These are phyloP conservation scores for Monotropa hypopitys DNA, from an alignment of 179 eudicot genomes.

Conservation along the genomic window DNA sequence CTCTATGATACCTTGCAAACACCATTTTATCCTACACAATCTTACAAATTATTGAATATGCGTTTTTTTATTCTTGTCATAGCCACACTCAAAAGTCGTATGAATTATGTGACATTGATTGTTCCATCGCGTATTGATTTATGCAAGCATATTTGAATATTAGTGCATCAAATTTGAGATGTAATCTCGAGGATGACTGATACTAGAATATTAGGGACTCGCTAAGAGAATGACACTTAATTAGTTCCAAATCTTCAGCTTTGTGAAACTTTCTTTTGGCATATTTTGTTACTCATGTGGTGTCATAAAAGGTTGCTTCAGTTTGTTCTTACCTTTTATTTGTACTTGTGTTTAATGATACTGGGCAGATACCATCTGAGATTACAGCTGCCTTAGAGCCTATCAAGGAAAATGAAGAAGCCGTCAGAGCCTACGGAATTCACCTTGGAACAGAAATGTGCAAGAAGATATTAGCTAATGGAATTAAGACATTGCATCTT, in stretches of 20 bases:
- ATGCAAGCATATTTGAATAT: neutral
- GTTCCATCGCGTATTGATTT: neutral
- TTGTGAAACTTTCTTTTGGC: neutral
- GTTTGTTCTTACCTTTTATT: neutral
- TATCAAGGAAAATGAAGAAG: slow-evolving; percentile 95
- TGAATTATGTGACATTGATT: neutral
- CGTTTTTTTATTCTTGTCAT: neutral
- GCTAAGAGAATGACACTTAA: neutral
- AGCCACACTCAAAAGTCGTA: neutral
- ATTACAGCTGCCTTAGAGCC: slow-evolving; percentile 84
- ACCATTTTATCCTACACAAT: neutral
- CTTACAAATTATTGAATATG: neutral
- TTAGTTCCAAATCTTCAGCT: neutral
- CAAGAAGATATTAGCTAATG: slow-evolving; percentile 90
- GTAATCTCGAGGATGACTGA: neutral
- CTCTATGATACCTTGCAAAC: neutral
- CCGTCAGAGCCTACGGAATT: slow-evolving; percentile 87
- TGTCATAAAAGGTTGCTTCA: neutral
- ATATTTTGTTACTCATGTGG: neutral
- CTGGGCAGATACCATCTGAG: slow-evolving; percentile 70
- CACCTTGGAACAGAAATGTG: slow-evolving; percentile 99
- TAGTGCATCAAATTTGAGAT: neutral
- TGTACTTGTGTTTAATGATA: neutral
- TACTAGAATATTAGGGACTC: neutral
- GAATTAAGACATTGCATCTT: slow-evolving; percentile 75